phyloP scores from a whole-genome alignment of 1,284 basidiomycete species.

The Malassezia slooffiae region DNA sequence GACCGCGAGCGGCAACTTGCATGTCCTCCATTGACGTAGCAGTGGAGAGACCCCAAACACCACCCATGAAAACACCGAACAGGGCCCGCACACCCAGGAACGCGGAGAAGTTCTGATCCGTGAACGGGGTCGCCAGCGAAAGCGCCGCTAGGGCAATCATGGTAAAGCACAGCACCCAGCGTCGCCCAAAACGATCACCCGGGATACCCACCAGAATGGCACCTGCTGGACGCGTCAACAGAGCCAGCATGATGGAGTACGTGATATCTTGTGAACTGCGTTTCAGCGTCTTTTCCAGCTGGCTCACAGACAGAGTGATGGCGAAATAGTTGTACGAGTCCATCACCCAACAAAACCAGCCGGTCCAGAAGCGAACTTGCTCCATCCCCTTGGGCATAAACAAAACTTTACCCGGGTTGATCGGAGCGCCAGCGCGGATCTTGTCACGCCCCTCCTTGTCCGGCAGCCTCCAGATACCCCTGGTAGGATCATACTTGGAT shows the following conservation, averaged over 20 bases:
- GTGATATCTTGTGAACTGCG: slow-evolving; percentile 20
- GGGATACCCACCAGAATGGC: slow-evolving; percentile 62
- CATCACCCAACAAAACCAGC: slow-evolving; percentile 38
- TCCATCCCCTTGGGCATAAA: slow-evolving; percentile 31
- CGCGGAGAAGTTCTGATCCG: slow-evolving; percentile 48
- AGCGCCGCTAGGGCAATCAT: slow-evolving; percentile 51
- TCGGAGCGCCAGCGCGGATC: slow-evolving; percentile 29
- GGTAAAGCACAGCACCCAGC: slow-evolving; percentile 50
- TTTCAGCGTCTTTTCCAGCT: neutral
- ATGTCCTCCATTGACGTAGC: slow-evolving; percentile 67
- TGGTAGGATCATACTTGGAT: slow-evolving; percentile 33
- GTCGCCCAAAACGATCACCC: slow-evolving; percentile 65
- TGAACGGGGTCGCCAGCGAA: slow-evolving; percentile 59
- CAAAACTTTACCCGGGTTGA: slow-evolving; percentile 38
- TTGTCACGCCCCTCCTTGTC: slow-evolving; percentile 29
- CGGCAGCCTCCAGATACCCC: slow-evolving; percentile 40
- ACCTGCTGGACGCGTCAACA: slow-evolving; percentile 76
- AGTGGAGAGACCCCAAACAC: slow-evolving; percentile 28
- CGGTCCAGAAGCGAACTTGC: slow-evolving; percentile 30
- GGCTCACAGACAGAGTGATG: slow-evolving; percentile 30
- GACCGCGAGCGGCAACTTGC: slow-evolving; percentile 71
- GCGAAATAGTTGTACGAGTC: slow-evolving; percentile 41
- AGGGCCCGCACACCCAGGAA: slow-evolving; percentile 50
- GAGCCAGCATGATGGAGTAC: slow-evolving; percentile 75
- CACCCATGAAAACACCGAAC: slow-evolving; percentile 58